These are phyloP conservation scores for Lyophyllum decastes DNA, from an alignment of 768 basidiomycete genomes.

Conservation along the genomic window DNA sequence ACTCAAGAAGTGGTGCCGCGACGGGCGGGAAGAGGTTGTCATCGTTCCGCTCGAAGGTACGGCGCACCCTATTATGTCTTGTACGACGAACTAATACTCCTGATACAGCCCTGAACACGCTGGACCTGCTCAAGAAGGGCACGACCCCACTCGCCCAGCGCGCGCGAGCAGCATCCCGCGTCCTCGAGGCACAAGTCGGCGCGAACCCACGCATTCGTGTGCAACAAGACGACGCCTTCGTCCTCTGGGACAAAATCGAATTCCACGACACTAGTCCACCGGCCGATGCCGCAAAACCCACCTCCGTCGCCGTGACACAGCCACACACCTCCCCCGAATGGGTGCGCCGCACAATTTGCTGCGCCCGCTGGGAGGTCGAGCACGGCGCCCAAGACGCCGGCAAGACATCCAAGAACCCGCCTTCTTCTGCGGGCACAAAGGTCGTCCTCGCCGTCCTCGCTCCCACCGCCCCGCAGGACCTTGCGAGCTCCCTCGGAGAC, in stretches of 20 bases:
- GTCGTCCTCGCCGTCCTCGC: constrained; percentile 62
- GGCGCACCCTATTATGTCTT: constrained; percentile 20
- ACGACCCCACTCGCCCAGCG: constrained; percentile 74
- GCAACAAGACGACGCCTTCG: constrained; percentile 80
- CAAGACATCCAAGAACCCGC: constrained; percentile 15
- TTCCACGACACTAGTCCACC: constrained; percentile 39
- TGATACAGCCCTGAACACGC: constrained; percentile 78
- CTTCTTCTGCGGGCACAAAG: constrained; percentile 32
- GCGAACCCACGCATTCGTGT: constrained; percentile 80
- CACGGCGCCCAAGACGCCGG: constrained; percentile 37
- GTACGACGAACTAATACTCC: neutral
- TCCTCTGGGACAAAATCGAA: constrained; percentile 74
- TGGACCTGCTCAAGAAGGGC: constrained; percentile 93
- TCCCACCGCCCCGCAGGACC: constrained; percentile 23
- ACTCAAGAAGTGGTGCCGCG: constrained; percentile 81
- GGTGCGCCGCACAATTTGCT: constrained; percentile 83
- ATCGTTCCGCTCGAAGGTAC: constrained; percentile 89
- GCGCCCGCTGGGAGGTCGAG: constrained; percentile 74
- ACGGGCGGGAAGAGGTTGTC: constrained; percentile 75
- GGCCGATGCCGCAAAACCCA: constrained; percentile 20
- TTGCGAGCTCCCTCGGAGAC: constrained; percentile 32
- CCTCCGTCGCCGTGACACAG: constrained; percentile 18
- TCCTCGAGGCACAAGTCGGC: constrained; percentile 86
- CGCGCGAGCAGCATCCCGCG: constrained; percentile 85
- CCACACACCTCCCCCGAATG: constrained; percentile 67